Percentiles rank a stretch among this genome's conserved stretches.
phyloP scores from a whole-genome alignment of 257 asterid genomes.

The Lantana camara region DNA sequence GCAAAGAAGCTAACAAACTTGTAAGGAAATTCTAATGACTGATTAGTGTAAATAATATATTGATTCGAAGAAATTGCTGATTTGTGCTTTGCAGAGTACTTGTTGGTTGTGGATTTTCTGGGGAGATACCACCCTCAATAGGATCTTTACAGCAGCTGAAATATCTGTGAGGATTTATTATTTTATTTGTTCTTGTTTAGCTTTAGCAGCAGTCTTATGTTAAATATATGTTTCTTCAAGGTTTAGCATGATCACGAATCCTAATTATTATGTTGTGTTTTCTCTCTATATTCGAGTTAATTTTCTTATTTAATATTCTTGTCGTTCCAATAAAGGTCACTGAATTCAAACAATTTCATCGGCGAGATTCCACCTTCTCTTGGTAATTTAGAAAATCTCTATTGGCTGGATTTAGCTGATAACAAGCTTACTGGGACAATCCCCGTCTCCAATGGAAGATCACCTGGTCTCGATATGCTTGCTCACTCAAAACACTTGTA shows the following conservation, averaged over 20 bases:
- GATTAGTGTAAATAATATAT: neutral
- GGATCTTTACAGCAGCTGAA: constrained; percentile 60
- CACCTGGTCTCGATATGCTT: constrained; percentile 90
- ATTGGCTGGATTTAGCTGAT: constrained; percentile 91
- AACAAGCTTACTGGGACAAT: constrained; percentile 67
- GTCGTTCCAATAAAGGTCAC: constrained; percentile 49
- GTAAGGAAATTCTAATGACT: constrained; percentile 35
- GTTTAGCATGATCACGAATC: too few species aligned
- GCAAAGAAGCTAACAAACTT: constrained; percentile 59
- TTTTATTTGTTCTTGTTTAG: neutral
- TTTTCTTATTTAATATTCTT: constrained; percentile 19
- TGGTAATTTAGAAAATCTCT: constrained; percentile 54
- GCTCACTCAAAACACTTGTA: constrained; percentile 72
- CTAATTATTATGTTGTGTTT: neutral
- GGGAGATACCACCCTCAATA: constrained; percentile 73
- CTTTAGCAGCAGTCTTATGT: too few species aligned
- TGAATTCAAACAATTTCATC: constrained; percentile 73
- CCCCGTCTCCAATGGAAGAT: constrained; percentile 66
- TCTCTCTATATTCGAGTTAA: neutral
- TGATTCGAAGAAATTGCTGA: constrained; percentile 2
- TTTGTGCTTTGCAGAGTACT: constrained; percentile 58
- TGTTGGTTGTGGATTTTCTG: constrained; percentile 82
- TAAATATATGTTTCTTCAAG: too few species aligned
- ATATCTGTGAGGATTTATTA: constrained; percentile 72
- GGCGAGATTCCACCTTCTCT: constrained; percentile 73